Evolutionary conservation across 352 stramenopile species (phyloP).

Genomic region (Phytopythium kandeliae): DNA sequence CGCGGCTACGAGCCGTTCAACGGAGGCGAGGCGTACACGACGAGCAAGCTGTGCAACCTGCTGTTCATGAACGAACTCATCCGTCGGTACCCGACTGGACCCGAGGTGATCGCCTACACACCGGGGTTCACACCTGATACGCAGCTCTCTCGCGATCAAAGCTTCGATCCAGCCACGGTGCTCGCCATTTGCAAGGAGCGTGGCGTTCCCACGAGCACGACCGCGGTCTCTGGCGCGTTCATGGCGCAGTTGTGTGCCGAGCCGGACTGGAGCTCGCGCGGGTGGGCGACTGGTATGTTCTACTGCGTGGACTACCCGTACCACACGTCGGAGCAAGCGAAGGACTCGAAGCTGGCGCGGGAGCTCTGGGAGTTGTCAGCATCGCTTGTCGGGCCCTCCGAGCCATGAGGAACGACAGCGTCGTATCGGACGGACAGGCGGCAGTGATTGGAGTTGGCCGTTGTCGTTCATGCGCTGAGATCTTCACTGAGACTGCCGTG

Average conservation of each 20-base stretch:
- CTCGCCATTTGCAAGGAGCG: neutral
- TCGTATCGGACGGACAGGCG: too few species aligned
- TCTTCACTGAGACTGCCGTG: neutral
- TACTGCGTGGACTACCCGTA: slow-evolving; percentile 18
- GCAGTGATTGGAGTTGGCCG: too few species aligned
- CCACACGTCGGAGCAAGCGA: slow-evolving; percentile 11
- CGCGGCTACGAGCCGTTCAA: slow-evolving; percentile 15
- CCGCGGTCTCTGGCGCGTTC: slow-evolving; percentile 16
- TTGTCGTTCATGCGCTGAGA: too few species aligned
- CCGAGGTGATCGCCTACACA: slow-evolving; percentile 17
- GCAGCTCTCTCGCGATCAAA: slow-evolving; percentile 1
- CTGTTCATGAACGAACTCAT: slow-evolving; percentile 46
- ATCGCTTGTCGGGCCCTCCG: neutral
- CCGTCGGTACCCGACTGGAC: slow-evolving; percentile 12
- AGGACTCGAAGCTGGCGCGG: slow-evolving; percentile 12
- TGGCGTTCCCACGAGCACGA: slow-evolving; percentile 10
- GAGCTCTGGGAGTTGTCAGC: slow-evolving; percentile 23
- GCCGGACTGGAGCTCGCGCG: neutral
- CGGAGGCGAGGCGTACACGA: slow-evolving; percentile 16
- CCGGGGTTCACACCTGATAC: slow-evolving; percentile 20
- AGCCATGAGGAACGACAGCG: neutral
- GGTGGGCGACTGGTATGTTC: slow-evolving; percentile 16
- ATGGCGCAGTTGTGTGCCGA: slow-evolving; percentile 21
- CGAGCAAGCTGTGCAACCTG: slow-evolving; percentile 51
- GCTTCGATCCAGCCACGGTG: neutral